A percentile compares a stretch with the other conserved stretches of the same genome.
phyloP scores from a whole-genome alignment of 176 grass and related monocot genomes.

The Saccharum spontaneum region DNA sequence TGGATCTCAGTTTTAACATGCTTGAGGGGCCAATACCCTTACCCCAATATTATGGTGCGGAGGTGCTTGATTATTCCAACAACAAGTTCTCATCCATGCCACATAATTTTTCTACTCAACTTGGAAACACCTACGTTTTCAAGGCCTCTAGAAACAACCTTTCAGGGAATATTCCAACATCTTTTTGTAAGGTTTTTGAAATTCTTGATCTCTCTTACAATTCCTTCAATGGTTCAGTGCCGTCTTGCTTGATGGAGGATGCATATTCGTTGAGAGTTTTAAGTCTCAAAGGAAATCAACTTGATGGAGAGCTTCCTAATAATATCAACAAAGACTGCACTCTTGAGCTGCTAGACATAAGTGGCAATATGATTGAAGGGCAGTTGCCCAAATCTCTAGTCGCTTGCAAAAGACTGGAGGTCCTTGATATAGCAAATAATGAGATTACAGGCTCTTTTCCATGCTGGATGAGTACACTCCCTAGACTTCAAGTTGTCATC shows the following conservation, averaged over 20 bases:
- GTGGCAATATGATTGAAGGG: slow-evolving; percentile 17
- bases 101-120: slow-evolving; percentile 19
- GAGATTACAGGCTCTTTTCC: neutral
- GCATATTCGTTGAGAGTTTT: neutral
- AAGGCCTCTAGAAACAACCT: slow-evolving; percentile 27
- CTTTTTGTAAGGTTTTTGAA: neutral
- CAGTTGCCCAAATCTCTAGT: slow-evolving; percentile 5
- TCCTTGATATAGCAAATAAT: slow-evolving; percentile 26
- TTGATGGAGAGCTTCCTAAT: neutral
- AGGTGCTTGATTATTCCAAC: neutral
- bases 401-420: neutral
- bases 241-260: slow-evolving; percentile 4
- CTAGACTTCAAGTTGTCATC: slow-evolving; percentile 30
- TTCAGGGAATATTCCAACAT: neutral
- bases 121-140: neutral
- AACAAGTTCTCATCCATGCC: slow-evolving; percentile 24
- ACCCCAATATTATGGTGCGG: neutral
- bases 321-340: neutral
- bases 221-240: neutral
- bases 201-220: slow-evolving; percentile 39
- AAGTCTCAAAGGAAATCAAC: slow-evolving; percentile 29
- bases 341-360: slow-evolving; percentile 1
- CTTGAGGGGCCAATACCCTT: slow-evolving; percentile 19
- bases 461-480: slow-evolving; percentile 31
- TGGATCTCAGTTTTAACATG: slow-evolving; percentile 31